A percentile compares a stretch with the other conserved stretches of the same genome.
These are phyloP conservation scores for Corymbia calophylla DNA, from an alignment of 441 rosid genomes.

Conservation along the genomic window DNA sequence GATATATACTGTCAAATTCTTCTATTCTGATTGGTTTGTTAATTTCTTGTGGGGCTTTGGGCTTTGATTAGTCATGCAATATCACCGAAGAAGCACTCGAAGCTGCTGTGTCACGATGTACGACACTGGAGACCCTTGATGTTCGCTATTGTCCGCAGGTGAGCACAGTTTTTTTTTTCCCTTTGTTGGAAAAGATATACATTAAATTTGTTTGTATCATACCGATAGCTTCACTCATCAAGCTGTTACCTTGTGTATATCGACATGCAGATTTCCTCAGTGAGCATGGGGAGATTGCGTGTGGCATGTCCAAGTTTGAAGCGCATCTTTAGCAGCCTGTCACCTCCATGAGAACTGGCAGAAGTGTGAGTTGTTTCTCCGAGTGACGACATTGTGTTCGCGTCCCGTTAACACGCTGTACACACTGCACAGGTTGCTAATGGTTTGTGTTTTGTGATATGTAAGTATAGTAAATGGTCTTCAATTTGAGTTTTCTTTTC, in stretches of 20 bases:
- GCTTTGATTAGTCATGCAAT: slow-evolving; percentile 55
- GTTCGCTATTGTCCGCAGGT: slow-evolving; percentile 94
- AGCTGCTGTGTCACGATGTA: slow-evolving; percentile 71
- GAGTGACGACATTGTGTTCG: neutral
- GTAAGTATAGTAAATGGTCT: neutral
- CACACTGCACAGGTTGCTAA: neutral
- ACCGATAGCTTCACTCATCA: neutral
- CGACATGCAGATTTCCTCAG: slow-evolving; percentile 46
- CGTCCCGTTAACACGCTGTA: neutral
- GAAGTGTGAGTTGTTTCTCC: neutral
- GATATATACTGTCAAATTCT: neutral
- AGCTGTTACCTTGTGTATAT: neutral
- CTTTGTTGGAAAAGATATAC: neutral
- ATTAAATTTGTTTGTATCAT: neutral
- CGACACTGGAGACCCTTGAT: slow-evolving; percentile 84
- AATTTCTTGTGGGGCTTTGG: slow-evolving; percentile 1
- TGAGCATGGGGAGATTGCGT: slow-evolving; percentile 69
- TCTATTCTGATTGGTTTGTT: neutral
- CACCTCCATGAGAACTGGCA: neutral
- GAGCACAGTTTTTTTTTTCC: neutral
- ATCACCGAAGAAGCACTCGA: slow-evolving; percentile 71
- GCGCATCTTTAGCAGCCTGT: slow-evolving; percentile 59
- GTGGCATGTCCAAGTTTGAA: slow-evolving; percentile 75
- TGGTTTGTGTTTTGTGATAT: neutral
- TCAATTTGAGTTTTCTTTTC: neutral